phyloP scores from a whole-genome alignment of 208 protist species.

The Trypanosomatidae sp. region DNA sequence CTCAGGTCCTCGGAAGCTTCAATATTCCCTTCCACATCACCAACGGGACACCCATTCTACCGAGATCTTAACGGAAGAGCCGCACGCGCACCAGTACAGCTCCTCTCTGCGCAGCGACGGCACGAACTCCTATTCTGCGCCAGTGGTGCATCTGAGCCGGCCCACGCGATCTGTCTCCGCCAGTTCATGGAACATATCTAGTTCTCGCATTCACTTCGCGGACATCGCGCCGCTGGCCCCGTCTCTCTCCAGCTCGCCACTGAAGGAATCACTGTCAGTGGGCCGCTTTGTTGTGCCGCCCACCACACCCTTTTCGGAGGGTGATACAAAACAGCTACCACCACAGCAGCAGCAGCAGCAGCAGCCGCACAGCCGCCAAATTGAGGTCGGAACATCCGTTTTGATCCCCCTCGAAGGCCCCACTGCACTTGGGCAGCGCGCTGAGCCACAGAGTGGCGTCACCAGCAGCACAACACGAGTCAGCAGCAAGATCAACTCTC shows the following conservation, averaged over 20 bases:
- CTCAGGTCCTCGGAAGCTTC: background rate
- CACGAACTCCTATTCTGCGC: background rate
- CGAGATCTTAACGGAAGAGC: background rate
- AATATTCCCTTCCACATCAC: background rate
- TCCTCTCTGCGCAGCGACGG: constrained; percentile 14
- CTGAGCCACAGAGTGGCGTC: background rate
- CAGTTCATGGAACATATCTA: constrained; percentile 5
- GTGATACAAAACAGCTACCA: background rate
- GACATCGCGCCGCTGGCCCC: background rate
- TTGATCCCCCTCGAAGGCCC: background rate
- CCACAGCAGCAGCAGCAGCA: background rate
- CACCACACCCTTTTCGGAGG: background rate
- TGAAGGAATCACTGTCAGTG: background rate
- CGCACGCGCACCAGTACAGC: background rate
- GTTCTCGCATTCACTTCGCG: background rate
- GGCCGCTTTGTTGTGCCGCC: constrained; percentile 15
- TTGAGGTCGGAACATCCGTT: too few relatives aligned
- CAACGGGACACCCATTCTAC: background rate
- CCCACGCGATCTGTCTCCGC: constrained; percentile 8
- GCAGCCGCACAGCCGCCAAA: background rate
- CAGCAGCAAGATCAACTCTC: constrained; percentile 8
- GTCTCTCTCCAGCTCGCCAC: background rate
- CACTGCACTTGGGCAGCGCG: background rate
- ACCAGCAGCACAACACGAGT: background rate
- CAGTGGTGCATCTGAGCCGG: constrained; percentile 8